Percentiles rank a stretch among this genome's conserved stretches.
These are phyloP conservation scores for Sanguinoderma infundibulare DNA, from an alignment of 1,284 basidiomycete genomes.

Conservation along the genomic window DNA sequence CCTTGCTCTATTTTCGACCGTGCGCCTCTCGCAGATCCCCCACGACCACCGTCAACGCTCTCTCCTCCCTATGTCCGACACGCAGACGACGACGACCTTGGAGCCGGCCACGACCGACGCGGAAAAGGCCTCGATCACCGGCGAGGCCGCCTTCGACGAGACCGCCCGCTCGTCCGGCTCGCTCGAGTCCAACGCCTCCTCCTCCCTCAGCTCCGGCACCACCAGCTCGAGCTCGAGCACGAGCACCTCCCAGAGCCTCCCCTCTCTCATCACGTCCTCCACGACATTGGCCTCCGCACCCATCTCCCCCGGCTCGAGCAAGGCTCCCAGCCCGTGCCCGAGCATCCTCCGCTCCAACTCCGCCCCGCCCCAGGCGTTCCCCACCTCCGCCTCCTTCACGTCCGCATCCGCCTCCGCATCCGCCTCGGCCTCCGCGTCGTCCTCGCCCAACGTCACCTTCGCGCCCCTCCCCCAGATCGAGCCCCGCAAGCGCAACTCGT, in stretches of 20 bases:
- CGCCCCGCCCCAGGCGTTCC: slow-evolving; percentile 5
- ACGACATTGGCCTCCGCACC: slow-evolving; percentile 3
- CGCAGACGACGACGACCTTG: not conserved
- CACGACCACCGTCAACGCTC: not conserved
- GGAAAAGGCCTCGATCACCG: slow-evolving; percentile 9
- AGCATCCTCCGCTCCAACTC: slow-evolving; percentile 25
- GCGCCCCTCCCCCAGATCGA: slow-evolving; percentile 66
- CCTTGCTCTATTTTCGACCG: too few species aligned
- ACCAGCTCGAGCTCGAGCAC: slow-evolving; percentile 1
- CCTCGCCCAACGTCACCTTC: slow-evolving; percentile 52
- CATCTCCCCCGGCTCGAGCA: slow-evolving; percentile 17
- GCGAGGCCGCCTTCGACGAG: slow-evolving; percentile 17
- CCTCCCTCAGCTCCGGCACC: slow-evolving; percentile 1
- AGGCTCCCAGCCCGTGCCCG: slow-evolving; percentile 22
- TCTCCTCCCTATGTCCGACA: not conserved
- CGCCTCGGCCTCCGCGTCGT: slow-evolving; percentile 17
- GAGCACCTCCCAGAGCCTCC: slow-evolving; percentile 4
- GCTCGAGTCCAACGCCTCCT: slow-evolving; percentile 17
- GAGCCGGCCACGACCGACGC: not conserved
- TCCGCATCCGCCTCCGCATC: slow-evolving; percentile 22
- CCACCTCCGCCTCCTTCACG: too few species aligned
- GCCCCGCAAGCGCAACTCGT: slow-evolving; percentile 56
- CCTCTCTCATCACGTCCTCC: slow-evolving; percentile 9
- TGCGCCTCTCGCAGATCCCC: not conserved
- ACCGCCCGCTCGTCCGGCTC: slow-evolving; percentile 24